Base-by-base conservation (phyloP, 306 rosid species). In the Oxytropis ochrocephala region DNA sequence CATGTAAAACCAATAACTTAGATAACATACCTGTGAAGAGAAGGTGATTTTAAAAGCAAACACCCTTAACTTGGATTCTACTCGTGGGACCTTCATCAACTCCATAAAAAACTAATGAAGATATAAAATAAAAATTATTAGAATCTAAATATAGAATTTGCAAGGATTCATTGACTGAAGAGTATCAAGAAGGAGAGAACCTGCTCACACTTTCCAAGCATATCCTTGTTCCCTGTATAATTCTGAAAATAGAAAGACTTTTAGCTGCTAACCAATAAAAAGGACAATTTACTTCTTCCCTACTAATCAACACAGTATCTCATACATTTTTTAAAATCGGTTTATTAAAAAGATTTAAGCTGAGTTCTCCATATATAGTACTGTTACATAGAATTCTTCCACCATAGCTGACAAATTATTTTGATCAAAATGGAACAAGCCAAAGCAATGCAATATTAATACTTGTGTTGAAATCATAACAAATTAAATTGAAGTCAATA, bases 161-260 rank as follows among this genome's bases (percentile, higher is more conserved):
- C 38, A 71, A 19, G 55, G 29, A 50, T 27, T 72, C 51, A 69
- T 70, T 35, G 8, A 69, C 42, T 54, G 41, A 71, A 75, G 46
- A 69, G 67, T 42, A 57, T 36, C 24, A 63, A 55, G 75, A 48
- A 33, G 50, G 80, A 65, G 55, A 80, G 72, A 83, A 94, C 98
- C 95, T 90, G 98, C 72, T 94, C 98, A 79, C 98, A 94, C 84
- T 85, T 94, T 63, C 96, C 98, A 48, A 94, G 91, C 96, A 88
- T 88, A 72, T 84, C 95, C 79, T 85, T 94, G 78, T 85, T 85
- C 59, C 96, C 98, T 27, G 90, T 9, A 73, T 94, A 88, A 72
- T 81, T 87, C 97, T 90, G 91, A 67, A 80, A 76, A 64, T 60
- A 62, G 49, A 33, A 56, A 72, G 35, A 84, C 21, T 48, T 73